These are phyloP conservation scores for Neofusicoccum umdonicola DNA, from an alignment of 2,329 filamentous ascomycete species.

Conservation along the genomic window DNA sequence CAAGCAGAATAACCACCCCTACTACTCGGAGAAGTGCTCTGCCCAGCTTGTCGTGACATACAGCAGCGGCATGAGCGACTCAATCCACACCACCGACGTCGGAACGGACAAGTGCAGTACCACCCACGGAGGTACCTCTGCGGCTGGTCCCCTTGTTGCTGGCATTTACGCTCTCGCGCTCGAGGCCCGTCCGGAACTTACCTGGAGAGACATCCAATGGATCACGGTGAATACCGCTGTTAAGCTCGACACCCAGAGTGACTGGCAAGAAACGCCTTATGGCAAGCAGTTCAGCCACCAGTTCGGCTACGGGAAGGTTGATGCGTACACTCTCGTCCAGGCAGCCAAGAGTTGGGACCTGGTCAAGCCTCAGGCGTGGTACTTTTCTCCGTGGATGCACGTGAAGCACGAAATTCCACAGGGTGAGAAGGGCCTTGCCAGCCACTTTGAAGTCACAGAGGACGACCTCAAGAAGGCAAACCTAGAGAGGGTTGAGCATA, in stretches of 20 bases:
- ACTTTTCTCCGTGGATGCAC: constrained; percentile 87
- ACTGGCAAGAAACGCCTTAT: constrained; percentile 78
- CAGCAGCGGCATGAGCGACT: constrained; percentile 83
- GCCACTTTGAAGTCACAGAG: constrained; percentile 76
- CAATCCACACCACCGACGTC: constrained; percentile 96
- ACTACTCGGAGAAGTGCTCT: constrained; percentile 95
- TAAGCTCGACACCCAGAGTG: constrained; percentile 71
- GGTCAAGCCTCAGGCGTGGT: constrained; percentile 96
- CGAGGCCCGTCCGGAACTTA: constrained; percentile 78
- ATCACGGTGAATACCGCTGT: constrained; percentile 81
- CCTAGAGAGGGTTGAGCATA: constrained; percentile 82
- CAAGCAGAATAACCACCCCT: constrained; percentile 80
- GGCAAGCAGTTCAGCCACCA: constrained; percentile 91
- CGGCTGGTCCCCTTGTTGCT: constrained; percentile 87
- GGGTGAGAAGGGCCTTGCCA: constrained; percentile 74
- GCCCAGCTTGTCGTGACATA: constrained; percentile 95
- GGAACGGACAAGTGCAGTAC: constrained; percentile 75
- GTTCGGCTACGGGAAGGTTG: constrained; percentile 93
- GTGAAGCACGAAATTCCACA: constrained; percentile 84
- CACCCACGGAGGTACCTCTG: constrained; percentile 91
- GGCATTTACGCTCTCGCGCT: constrained; percentile 89
- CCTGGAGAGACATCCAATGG: constrained; percentile 94
- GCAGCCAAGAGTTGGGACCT: constrained; percentile 79
- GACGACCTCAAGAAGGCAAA: constrained; percentile 82
- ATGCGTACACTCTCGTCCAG: constrained; percentile 81